Evolutionary conservation across 306 rosid species (phyloP).

Genomic region (Pterocarpus macrocarpus): DNA sequence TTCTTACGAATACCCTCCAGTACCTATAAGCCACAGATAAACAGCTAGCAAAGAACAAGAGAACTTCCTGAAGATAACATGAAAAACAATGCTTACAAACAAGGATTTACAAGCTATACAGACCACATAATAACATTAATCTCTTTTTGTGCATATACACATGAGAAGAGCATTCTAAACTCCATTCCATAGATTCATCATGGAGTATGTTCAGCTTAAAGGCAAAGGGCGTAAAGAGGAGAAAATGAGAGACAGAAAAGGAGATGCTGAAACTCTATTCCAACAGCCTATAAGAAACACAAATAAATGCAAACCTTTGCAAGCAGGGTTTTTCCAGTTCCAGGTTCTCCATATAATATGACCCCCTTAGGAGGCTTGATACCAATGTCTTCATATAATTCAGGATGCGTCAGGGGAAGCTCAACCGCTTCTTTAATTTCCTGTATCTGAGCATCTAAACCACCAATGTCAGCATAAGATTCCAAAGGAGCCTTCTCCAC

Average conservation of each 20-base stretch:
- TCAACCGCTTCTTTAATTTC: conserved; percentile 99
- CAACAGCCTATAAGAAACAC: conserved; percentile 40
- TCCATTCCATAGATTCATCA: conserved; percentile 8
- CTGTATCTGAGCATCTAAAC: conserved; percentile 96
- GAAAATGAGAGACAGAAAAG: background rate
- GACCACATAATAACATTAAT: conserved; percentile 20
- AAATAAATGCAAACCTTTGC: conserved; percentile 72
- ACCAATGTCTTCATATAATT: conserved; percentile 95
- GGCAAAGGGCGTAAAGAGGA: background rate
- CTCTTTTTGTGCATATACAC: background rate
- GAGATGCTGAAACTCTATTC: background rate
- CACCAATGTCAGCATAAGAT: conserved; percentile 98
- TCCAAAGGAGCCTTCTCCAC: conserved; percentile 99
- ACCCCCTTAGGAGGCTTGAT: conserved; percentile 99
- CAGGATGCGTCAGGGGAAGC: conserved; percentile 97
- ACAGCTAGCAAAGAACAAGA: conserved; percentile 25
- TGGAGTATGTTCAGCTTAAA: background rate
- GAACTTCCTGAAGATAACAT: conserved; percentile 18
- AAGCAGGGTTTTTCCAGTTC: conserved; percentile 98
- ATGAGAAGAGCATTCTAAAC: conserved; percentile 10
- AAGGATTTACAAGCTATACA: conserved; percentile 6
- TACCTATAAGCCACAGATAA: conserved; percentile 11
- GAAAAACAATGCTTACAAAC: conserved; percentile 13
- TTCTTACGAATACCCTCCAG: conserved; percentile 2
- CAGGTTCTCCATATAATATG: conserved; percentile 93